Evolutionary conservation across 768 basidiomycete species (phyloP).

Genomic region (Pleurotus giganteus): DNA sequence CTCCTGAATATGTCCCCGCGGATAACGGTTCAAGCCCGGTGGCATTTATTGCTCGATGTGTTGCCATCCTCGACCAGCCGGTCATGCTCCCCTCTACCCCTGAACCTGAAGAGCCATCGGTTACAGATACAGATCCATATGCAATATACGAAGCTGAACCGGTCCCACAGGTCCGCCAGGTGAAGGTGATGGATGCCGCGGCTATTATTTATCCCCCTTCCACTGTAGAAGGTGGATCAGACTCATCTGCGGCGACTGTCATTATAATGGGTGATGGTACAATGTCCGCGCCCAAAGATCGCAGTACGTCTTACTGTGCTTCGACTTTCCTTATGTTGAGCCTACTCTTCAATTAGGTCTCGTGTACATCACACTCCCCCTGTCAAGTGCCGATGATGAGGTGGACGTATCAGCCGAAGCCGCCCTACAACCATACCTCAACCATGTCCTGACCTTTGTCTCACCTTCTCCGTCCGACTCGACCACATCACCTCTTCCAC

Average conservation of each 20-base stretch:
- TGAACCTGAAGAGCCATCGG: conserved; percentile 8
- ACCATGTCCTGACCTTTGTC: conserved; percentile 35
- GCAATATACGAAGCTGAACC: conserved; percentile 16
- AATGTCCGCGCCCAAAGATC: conserved; percentile 69
- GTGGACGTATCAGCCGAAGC: conserved; percentile 30
- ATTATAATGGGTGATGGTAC: conserved; percentile 72
- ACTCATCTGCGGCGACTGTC: conserved; percentile 52
- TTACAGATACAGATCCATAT: conserved; percentile 22
- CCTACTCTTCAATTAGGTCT: conserved; percentile 48
- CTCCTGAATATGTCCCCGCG: conserved; percentile 17
- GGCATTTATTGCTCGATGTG: conserved; percentile 24
- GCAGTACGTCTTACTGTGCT: conserved; percentile 48
- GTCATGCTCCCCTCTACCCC: conserved; percentile 23
- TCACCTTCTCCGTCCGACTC: conserved; percentile 20
- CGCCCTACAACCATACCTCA: conserved; percentile 57
- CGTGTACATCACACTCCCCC: conserved; percentile 55
- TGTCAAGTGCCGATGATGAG: conserved; percentile 20
- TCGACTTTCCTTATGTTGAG: conserved; percentile 13
- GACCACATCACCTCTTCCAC: conserved; percentile 29
- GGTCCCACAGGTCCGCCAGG: conserved; percentile 13
- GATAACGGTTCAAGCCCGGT: background rate
- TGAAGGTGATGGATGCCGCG: conserved; percentile 51
- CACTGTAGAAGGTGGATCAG: conserved; percentile 48
- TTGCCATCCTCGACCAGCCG: conserved; percentile 37
- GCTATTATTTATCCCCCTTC: conserved; percentile 76